Evolutionary conservation across 305 asterid species (phyloP).

Genomic region (Solanum hybrid): DNA sequence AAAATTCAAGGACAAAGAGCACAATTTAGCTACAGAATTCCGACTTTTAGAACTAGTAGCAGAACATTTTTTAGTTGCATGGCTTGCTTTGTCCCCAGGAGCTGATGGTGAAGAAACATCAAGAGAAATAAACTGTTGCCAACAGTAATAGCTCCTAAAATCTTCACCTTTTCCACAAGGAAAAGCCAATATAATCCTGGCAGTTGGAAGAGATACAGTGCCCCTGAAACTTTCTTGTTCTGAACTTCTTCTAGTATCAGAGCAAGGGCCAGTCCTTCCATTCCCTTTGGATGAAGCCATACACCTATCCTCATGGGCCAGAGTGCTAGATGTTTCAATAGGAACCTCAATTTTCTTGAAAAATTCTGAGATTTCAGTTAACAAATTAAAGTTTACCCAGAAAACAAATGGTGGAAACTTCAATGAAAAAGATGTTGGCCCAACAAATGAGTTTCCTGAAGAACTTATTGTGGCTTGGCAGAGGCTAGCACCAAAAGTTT

Average conservation of each 20-base stretch:
- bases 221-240: conserved; percentile 39
- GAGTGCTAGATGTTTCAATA: conserved; percentile 24
- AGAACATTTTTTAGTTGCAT: conserved; percentile 33
- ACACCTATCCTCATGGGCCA: conserved; percentile 18
- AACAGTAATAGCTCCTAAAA: conserved; percentile 46
- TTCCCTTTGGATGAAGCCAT: conserved; percentile 22
- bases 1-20: conserved; percentile 53
- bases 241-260: conserved; percentile 24
- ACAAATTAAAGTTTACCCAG: conserved; percentile 65
- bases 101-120: conserved; percentile 44
- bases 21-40: conserved; percentile 29
- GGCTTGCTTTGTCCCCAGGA: conserved; percentile 27
- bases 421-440: conserved; percentile 60
- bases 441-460: conserved; percentile 40
- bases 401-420: conserved; percentile 65
- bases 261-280: conserved; percentile 25
- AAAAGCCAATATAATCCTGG: conserved; percentile 71
- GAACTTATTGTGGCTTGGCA: conserved; percentile 49
- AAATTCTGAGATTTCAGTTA: conserved; percentile 33
- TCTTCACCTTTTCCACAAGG: conserved; percentile 36
- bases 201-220: conserved; percentile 54
- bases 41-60: conserved; percentile 34
- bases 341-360: conserved; percentile 39
- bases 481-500: conserved; percentile 51
- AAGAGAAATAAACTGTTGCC: conserved; percentile 64